Conservation (phyloP, 1,284 basidiomycete genomes). For the Rhodotorula sp. region DNA sequence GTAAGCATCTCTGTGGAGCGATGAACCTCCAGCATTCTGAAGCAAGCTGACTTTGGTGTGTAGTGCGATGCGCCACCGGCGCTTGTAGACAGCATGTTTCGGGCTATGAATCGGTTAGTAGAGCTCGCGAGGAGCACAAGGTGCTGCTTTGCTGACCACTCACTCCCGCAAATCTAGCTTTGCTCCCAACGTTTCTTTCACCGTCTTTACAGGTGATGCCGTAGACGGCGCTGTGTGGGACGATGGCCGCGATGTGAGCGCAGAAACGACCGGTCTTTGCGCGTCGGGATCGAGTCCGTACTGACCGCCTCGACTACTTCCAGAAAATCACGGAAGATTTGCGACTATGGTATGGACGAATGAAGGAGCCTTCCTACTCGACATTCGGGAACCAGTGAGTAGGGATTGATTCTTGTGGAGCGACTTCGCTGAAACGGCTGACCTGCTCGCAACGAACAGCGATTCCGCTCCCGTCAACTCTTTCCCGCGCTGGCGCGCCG, state of each 20-base stretch:
- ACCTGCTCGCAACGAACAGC: conserved; percentile 15
- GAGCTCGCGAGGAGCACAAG: too few relatives aligned
- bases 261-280: neutral
- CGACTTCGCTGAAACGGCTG: neutral
- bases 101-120: conserved; percentile 50
- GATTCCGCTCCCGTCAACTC: conserved; percentile 47
- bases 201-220: conserved; percentile 64
- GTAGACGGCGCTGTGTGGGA: conserved; percentile 56
- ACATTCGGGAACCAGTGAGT: conserved; percentile 1
- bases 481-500: conserved; percentile 41
- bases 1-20: neutral
- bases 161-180: neutral
- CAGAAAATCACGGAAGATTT: neutral
- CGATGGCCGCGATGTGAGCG: conserved; percentile 29
- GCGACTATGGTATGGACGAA: neutral
- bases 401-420: neutral
- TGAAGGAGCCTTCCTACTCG: neutral
- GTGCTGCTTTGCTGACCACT: neutral
- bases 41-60: neutral
- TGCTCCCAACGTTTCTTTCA: conserved; percentile 49
- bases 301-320: neutral
- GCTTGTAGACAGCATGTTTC: conserved; percentile 58
- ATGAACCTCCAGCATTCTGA: neutral
- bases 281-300: too few relatives aligned
- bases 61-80: conserved; percentile 33